Base-by-base conservation (phyloP, 1,139 yeast species). In the Scheffersomyces stambukii region DNA sequence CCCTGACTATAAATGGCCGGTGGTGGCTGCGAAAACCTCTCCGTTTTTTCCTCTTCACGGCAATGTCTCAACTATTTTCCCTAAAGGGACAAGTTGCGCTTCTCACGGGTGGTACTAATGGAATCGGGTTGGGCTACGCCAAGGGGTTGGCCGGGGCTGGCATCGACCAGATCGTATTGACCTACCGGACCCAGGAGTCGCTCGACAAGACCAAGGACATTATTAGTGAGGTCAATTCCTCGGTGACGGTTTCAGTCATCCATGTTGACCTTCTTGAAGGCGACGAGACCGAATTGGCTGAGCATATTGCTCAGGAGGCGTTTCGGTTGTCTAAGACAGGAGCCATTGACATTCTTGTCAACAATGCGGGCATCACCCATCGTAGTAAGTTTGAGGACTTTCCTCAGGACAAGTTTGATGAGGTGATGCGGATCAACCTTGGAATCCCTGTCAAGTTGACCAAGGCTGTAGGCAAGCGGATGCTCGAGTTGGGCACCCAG, bases 361-460 rank as follows among this genome's bases (percentile, higher is more conserved):
- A 74, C 44, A 72, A 75, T 42, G 81, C 80, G 6, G 81, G 81
- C 8, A 65, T 73, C 33, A 59, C 60, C 25, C 38, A 48, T 27
- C 52, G 74, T 15, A 49, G 46, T 15, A 60, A 34, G 8, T 29
- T 32, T 30, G 40, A 36, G 19, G 19, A 26, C 3, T 36, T 36
- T 18, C 64, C 58, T 16, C 47, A 52, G 33, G 71, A 76, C 30
- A 60, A 58, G 28, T 64, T 58, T 37, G 61, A 54, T 41, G 52
- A 49, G n/a, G 74, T 72, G 3, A 42, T 75, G 30, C 68, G 69
- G 34, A 71, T 75, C 23, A 73, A 75, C 42, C 46, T 73, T 37
- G 55, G 62, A 21, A 54, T 75, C 8, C 74, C 71, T 5, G 63
- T 62, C 31, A 60, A 57, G 30, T 55, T 75, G 19, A 56, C 73